A percentile compares a stretch with the other conserved stretches of the same genome.
phyloP scores from a whole-genome alignment of 352 stramenopile species.

The Pythium dissimile region DNA sequence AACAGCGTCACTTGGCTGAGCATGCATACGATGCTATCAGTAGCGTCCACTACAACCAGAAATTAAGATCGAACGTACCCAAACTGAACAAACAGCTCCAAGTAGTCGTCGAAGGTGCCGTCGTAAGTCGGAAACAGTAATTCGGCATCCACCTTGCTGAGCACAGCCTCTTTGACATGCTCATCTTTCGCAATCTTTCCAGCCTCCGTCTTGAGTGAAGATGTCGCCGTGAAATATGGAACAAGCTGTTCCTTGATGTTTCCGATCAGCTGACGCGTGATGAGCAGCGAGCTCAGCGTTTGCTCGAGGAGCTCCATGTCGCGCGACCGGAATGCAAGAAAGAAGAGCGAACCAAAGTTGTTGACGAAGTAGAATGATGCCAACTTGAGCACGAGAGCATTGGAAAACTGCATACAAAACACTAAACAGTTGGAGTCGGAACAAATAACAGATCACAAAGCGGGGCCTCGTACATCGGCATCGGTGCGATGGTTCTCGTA shows the following conservation, averaged over 20 bases:
- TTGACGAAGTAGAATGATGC: slow-evolving; percentile 98
- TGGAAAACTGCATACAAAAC: slow-evolving; percentile 59
- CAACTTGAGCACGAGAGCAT: slow-evolving; percentile 96
- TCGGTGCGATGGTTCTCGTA: slow-evolving; percentile 92
- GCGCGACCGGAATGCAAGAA: slow-evolving; percentile 91
- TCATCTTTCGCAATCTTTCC: slow-evolving; percentile 66
- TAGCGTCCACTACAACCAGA: not conserved
- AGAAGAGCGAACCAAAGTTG: slow-evolving; percentile 96
- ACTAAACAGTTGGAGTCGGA: not conserved
- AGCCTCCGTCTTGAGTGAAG: slow-evolving; percentile 81
- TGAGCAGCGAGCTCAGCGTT: slow-evolving; percentile 81
- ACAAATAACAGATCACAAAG: not conserved
- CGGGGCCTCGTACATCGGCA: slow-evolving; percentile 43
- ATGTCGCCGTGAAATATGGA: slow-evolving; percentile 74
- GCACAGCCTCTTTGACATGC: slow-evolving; percentile 38
- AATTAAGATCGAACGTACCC: slow-evolving; percentile 44
- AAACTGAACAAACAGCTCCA: slow-evolving; percentile 93
- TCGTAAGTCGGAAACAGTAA: slow-evolving; percentile 80
- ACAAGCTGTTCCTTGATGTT: slow-evolving; percentile 80
- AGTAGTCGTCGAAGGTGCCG: slow-evolving; percentile 92
- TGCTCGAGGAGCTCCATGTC: slow-evolving; percentile 89
- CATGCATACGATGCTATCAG: not conserved
- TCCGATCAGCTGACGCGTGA: slow-evolving; percentile 77
- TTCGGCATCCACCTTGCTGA: slow-evolving; percentile 76
- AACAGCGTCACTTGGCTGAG: slow-evolving; percentile 92